phyloP scores from a whole-genome alignment of 495 filamentous ascomycete genomes.

The Podospora didyma region DNA sequence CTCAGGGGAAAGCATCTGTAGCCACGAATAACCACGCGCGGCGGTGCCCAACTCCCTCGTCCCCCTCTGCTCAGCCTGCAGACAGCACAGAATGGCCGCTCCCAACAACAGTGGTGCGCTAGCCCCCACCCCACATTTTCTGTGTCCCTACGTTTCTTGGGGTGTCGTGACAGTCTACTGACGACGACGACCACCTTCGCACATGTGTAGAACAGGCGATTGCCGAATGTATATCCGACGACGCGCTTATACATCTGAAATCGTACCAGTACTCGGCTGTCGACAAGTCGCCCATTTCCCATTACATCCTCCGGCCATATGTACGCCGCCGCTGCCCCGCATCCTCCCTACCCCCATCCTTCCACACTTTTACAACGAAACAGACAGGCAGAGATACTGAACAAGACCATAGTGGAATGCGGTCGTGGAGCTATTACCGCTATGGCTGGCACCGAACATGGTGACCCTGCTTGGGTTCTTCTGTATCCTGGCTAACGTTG shows the following conservation, averaged over 20 bases:
- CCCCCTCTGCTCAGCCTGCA: neutral
- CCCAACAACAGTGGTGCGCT: slow-evolving; percentile 40
- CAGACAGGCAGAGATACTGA: slow-evolving; percentile 4
- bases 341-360: neutral
- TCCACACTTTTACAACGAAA: neutral
- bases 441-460: slow-evolving; percentile 98
- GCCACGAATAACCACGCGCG: neutral
- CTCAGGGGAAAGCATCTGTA: neutral
- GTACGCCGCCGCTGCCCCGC: slow-evolving; percentile 51
- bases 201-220: slow-evolving; percentile 40
- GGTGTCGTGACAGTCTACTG: slow-evolving; percentile 15
- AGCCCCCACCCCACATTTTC: neutral
- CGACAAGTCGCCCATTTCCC: slow-evolving; percentile 92
- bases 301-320: slow-evolving; percentile 91
- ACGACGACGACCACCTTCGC: slow-evolving; percentile 1
- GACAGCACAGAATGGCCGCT: slow-evolving; percentile 33
- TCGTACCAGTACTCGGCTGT: slow-evolving; percentile 95
- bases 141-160: neutral
- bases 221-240: slow-evolving; percentile 56
- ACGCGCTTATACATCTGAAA: slow-evolving; percentile 75
- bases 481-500: slow-evolving; percentile 86
- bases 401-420: slow-evolving; percentile 77
- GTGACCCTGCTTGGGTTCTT: slow-evolving; percentile 93
- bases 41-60: neutral
- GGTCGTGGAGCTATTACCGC: slow-evolving; percentile 83